Base-by-base conservation (phyloP, 2,329 filamentous ascomycete species). In the Paracamarosporium sp. region DNA sequence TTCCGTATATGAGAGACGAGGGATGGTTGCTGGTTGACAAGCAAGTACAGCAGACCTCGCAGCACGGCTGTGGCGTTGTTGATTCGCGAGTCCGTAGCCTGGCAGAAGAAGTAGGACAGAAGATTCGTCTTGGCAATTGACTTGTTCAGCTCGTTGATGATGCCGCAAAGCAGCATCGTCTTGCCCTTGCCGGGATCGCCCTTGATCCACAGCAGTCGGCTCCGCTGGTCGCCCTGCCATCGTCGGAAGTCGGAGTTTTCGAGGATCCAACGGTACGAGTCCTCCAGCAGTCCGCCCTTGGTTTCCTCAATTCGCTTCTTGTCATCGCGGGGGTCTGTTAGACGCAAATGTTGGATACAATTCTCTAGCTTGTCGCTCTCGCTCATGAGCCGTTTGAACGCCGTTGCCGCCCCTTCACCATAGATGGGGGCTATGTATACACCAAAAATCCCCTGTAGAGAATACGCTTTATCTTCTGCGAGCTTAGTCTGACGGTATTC, bases 21-120 rank as follows among this genome's bases (percentile, higher is more conserved):
- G 8, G 5, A 12, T 22, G 44, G 44, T 28, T 33, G 28, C n/a
- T 47, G 44, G 20, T 6, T 25, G 13, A 47, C 44, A 47, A 47
- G 44, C 44, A 35, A 9, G 9, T 47, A 47, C n/a, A 47, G 17
- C 12, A 47, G 44, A 11, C 44, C 44, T 3, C 44, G 44, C 28
- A 47, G 44, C 17, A 35, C 43, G 25, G 43, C 24, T 17, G 43
- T 45, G 20, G 43, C 25, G 43, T 28, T 45, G 43, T 45, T 45
- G 15, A 45, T 45, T 9, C n/a, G 35, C 2, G 35, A n/a, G 13
- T 38, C 44, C 11, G 44, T 22, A 17, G 28, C 44, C 17, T 47
- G 44, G 28, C 44, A 47, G 44, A 48, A 48, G 17, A 48, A 48
- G 20, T 47, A 47, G 13, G 45, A 20, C 15, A 48, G 15, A 25